phyloP scores from a whole-genome alignment of 2,329 filamentous ascomycete species.

The Torrubiellomyces zombiae region DNA sequence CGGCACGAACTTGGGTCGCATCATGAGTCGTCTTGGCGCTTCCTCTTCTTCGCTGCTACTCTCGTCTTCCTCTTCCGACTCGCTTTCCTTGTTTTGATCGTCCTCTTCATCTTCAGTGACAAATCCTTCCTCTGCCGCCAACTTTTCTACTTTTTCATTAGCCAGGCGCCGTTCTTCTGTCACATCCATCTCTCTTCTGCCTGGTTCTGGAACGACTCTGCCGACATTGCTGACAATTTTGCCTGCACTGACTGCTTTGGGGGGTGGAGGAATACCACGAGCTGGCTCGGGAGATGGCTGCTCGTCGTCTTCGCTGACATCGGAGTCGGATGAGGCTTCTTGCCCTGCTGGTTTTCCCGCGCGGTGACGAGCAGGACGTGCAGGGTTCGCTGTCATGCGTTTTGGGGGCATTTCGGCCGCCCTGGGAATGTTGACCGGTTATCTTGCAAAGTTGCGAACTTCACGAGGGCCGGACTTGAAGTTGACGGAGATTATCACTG shows the following conservation, averaged over 20 bases:
- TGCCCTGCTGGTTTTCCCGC: constrained; percentile 59
- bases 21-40: constrained; percentile 37
- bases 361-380: constrained; percentile 64
- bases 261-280: constrained; percentile 36
- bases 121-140: constrained; percentile 44
- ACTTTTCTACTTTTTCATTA: constrained; percentile 30
- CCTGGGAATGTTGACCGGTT: no score
- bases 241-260: constrained; percentile 38
- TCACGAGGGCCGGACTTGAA: no score
- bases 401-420: constrained; percentile 44
- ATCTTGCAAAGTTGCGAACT: no score
- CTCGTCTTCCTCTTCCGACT: constrained; percentile 25
- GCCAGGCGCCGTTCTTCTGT: constrained; percentile 30
- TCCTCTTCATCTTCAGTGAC: constrained; percentile 39
- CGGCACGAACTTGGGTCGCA: constrained; percentile 47
- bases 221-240: constrained; percentile 36
- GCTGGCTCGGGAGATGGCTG: constrained; percentile 12
- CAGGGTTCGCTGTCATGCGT: constrained; percentile 86
- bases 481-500: no score
- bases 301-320: constrained; percentile 24
- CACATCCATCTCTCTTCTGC: constrained; percentile 26
- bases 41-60: constrained; percentile 40
- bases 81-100: constrained; percentile 22
- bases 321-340: constrained; percentile 36
- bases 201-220: constrained; percentile 34